phyloP scores from a whole-genome alignment of 106 monocot species.

The Dendrobium nobile region DNA sequence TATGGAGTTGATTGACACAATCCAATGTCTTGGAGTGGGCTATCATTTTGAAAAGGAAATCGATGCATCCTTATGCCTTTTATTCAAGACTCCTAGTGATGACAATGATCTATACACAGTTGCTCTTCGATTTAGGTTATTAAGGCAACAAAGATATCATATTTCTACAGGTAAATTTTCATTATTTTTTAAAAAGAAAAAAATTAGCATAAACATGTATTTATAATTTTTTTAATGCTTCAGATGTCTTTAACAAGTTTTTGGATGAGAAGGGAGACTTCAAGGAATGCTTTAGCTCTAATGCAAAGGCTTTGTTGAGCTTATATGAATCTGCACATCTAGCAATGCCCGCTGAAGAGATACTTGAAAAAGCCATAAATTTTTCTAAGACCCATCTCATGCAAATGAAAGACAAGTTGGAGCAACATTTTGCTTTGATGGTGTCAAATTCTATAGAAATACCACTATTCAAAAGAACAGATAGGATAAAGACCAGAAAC shows the following conservation, averaged over 20 bases:
- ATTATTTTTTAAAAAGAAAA: not conserved
- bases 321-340: slow-evolving; percentile 19
- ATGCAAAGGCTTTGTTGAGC: slow-evolving; percentile 9
- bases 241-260: slow-evolving; percentile 20
- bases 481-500: not conserved
- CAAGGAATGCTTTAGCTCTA: slow-evolving; percentile 10
- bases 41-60: slow-evolving; percentile 2
- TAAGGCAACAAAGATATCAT: not conserved
- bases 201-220: not conserved
- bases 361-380: slow-evolving; percentile 17
- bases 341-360: slow-evolving; percentile 12
- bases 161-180: not conserved
- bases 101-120: not conserved
- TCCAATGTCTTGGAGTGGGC: not conserved
- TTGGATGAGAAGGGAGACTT: slow-evolving; percentile 13
- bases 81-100: not conserved
- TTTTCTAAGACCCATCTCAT: not conserved
- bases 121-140: not conserved
- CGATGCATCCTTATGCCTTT: not conserved
- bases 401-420: too few relatives aligned
- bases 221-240: not conserved
- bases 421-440: not conserved
- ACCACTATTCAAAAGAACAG: not conserved
- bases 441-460: not conserved
- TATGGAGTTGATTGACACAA: not conserved